phyloP scores from a whole-genome alignment of 768 basidiomycete genomes.

The Lactifluus subvellereus region DNA sequence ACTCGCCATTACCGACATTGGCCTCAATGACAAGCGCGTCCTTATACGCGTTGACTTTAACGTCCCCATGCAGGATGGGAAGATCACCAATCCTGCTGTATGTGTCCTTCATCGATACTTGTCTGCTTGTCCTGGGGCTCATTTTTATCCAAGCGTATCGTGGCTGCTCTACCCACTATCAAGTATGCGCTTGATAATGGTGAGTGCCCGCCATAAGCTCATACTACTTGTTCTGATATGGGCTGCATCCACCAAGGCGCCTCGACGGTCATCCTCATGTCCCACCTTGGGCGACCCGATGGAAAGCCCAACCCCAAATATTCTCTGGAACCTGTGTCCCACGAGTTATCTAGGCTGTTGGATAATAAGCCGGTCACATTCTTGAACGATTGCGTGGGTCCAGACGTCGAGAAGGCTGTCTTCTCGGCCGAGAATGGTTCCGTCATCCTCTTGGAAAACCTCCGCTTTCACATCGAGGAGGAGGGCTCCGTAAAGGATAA shows the following conservation, averaged over 20 bases:
- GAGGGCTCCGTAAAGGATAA: conserved; percentile 92
- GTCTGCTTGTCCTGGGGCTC: conserved; percentile 6
- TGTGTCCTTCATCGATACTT: conserved; percentile 32
- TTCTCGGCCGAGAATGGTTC: conserved; percentile 58
- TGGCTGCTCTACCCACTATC: conserved; percentile 93
- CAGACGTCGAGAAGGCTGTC: conserved; percentile 76
- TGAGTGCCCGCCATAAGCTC: conserved; percentile 27
- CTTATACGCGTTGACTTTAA: conserved; percentile 97
- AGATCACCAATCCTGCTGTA: conserved; percentile 96
- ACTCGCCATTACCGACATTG: conserved; percentile 85
- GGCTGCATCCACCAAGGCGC: conserved; percentile 49
- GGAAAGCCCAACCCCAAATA: conserved; percentile 86
- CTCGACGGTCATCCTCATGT: conserved; percentile 86
- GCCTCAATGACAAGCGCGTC: conserved; percentile 81
- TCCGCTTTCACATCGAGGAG: conserved; percentile 98
- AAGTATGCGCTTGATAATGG: conserved; percentile 87
- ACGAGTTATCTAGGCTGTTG: conserved; percentile 72
- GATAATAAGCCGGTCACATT: conserved; percentile 65
- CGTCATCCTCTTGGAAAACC: conserved; percentile 90
- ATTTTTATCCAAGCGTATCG: conserved; percentile 69
- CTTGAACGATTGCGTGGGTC: conserved; percentile 78
- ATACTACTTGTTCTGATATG: conserved; percentile 14
- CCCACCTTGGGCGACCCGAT: conserved; percentile 95
- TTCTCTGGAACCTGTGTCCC: conserved; percentile 82
- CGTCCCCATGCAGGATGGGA: conserved; percentile 83